These are phyloP conservation scores for Saccharum hybrid DNA, from an alignment of 202 grass and related monocot species.

Conservation along the genomic window DNA sequence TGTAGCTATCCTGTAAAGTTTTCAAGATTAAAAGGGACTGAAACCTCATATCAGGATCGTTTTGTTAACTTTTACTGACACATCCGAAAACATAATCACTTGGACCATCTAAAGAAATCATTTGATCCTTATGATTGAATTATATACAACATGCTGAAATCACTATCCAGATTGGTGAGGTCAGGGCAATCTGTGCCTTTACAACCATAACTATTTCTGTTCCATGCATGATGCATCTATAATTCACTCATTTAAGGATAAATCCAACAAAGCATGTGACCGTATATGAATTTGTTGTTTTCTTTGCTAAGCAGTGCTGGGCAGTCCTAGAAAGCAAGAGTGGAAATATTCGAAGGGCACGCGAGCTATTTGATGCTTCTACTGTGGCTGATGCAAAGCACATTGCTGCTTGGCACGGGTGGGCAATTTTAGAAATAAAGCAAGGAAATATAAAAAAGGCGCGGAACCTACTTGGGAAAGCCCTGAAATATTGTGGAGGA, in stretches of 20 bases:
- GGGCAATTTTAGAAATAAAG: slow-evolving; percentile 96
- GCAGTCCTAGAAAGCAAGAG: slow-evolving; percentile 87
- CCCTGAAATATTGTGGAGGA: slow-evolving; percentile 84
- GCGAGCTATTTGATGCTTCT: slow-evolving; percentile 94
- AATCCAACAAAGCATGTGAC: slow-evolving; percentile 9
- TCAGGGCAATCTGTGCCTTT: not conserved
- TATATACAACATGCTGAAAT: not conserved
- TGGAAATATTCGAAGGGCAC: slow-evolving; percentile 79
- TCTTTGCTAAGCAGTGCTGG: slow-evolving; percentile 79
- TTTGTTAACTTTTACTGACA: not conserved
- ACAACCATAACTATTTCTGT: not conserved
- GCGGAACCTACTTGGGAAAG: slow-evolving; percentile 89
- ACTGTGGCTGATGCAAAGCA: slow-evolving; percentile 92
- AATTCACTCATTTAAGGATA: slow-evolving; percentile 28
- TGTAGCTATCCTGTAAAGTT: not conserved
- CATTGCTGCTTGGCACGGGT: slow-evolving; percentile 92
- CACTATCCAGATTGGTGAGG: not conserved
- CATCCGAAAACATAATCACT: not conserved
- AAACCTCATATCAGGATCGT: not conserved
- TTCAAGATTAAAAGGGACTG: not conserved
- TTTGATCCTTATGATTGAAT: slow-evolving; percentile 10
- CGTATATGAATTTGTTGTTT: not conserved
- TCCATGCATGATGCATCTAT: not conserved
- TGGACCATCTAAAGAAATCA: slow-evolving; percentile 4
- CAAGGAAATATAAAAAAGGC: slow-evolving; percentile 95